Conservation (phyloP, 768 basidiomycete genomes). For the Chalciporus piperatus region DNA sequence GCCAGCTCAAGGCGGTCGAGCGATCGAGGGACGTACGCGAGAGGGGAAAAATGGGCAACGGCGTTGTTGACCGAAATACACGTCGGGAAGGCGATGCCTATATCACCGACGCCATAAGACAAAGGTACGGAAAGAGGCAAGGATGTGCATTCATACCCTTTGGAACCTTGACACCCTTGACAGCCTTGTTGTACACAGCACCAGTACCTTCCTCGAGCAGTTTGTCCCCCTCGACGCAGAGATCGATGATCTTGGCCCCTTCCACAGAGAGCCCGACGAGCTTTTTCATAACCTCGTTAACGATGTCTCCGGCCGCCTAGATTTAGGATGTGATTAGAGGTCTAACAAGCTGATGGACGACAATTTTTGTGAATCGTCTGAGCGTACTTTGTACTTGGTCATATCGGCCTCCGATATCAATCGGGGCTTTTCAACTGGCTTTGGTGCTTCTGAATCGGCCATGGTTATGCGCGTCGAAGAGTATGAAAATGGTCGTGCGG, state of each 20-base stretch:
- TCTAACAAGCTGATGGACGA: constrained; percentile 4
- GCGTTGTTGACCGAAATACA: constrained; percentile 92
- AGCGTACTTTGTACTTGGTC: constrained; percentile 80
- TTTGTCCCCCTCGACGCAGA: constrained; percentile 92
- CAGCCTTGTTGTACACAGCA: constrained; percentile 84
- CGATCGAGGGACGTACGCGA: constrained; percentile 57
- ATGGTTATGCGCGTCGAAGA: constrained; percentile 34
- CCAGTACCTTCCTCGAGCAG: constrained; percentile 84
- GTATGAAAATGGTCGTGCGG: constrained; percentile 7
- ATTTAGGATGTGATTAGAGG: constrained; percentile 5
- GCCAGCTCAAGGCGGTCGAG: background rate
- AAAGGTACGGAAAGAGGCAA: background rate
- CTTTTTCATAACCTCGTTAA: constrained; percentile 80
- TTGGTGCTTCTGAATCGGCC: constrained; percentile 47
- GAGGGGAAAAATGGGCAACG: constrained; percentile 96
- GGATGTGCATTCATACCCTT: constrained; percentile 58
- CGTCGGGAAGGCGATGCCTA: constrained; percentile 94
- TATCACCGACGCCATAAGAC: constrained; percentile 5
- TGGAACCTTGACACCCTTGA: constrained; percentile 82
- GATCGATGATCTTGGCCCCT: constrained; percentile 85
- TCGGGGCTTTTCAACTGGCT: constrained; percentile 47
- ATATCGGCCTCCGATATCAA: constrained; percentile 70
- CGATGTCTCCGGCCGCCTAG: constrained; percentile 89
- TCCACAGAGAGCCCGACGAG: constrained; percentile 73
- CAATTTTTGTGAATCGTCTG: constrained; percentile 13